Conservation (phyloP, 1,139 yeast genomes). For the Candida sp. region DNA sequence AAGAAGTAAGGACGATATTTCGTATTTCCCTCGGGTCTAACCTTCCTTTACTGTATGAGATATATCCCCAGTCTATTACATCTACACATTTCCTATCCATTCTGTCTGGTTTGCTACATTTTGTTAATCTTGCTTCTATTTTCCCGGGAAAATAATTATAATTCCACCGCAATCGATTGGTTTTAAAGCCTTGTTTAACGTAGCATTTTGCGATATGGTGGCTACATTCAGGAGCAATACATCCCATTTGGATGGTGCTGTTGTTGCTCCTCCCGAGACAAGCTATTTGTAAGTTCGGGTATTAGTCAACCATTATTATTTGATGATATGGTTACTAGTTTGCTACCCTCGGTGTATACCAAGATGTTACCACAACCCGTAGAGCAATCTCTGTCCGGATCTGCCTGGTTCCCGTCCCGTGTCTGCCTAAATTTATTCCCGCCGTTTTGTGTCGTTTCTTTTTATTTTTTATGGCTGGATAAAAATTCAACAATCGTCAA, state of each 20-base stretch:
- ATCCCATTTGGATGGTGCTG: not conserved
- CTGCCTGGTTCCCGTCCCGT: not conserved
- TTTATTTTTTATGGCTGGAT: not conserved
- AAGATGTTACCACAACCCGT: not conserved
- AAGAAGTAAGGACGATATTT: too few species aligned
- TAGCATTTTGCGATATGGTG: not conserved
- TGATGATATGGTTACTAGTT: not conserved
- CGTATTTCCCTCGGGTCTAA: too few species aligned
- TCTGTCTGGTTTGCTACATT: not conserved
- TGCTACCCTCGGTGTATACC: not conserved
- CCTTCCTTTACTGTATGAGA: too few species aligned
- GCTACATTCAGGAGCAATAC: not conserved
- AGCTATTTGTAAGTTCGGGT: not conserved
- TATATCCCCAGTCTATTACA: too few species aligned
- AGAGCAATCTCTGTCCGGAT: not conserved
- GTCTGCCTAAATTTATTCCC: not conserved
- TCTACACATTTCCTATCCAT: too few species aligned
- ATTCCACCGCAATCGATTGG: not conserved
- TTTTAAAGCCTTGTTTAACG: not conserved
- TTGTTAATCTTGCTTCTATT: not conserved
- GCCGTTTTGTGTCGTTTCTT: not conserved
- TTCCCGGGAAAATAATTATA: not conserved
- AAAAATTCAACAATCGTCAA: not conserved
- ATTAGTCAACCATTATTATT: not conserved
- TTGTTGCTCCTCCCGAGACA: not conserved